Conservation (phyloP, 768 basidiomycete species). For the Russula abietina region DNA sequence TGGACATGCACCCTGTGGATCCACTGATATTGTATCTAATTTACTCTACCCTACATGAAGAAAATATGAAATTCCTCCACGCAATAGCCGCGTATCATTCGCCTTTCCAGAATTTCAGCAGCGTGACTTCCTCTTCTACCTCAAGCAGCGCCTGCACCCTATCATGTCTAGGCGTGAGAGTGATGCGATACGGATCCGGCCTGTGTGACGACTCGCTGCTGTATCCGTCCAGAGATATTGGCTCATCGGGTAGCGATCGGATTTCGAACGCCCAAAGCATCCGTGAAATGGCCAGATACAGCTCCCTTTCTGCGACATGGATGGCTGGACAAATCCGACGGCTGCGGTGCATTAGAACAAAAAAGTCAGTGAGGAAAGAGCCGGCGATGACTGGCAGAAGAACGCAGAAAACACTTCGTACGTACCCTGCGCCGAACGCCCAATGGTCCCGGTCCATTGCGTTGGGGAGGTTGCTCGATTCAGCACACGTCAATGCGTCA, state of each 20-base stretch:
- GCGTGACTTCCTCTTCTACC: slow-evolving; percentile 15
- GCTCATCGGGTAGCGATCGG: slow-evolving; percentile 37
- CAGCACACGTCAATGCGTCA: slow-evolving; percentile 36
- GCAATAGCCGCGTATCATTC: not conserved
- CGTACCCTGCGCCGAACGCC: slow-evolving; percentile 46
- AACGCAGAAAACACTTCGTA: not conserved
- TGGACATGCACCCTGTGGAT: no score
- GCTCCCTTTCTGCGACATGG: slow-evolving; percentile 41
- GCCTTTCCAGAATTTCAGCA: slow-evolving; percentile 14
- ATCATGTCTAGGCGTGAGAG: slow-evolving; percentile 27
- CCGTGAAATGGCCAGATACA: slow-evolving; percentile 41
- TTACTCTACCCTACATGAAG: no score
- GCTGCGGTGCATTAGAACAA: slow-evolving; percentile 12
- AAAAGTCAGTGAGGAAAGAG: not conserved
- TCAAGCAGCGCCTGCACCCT: slow-evolving; percentile 15
- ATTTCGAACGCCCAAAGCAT: slow-evolving; percentile 46
- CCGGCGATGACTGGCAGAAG: not conserved
- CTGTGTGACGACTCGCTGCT: slow-evolving; percentile 42
- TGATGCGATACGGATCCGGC: slow-evolving; percentile 39
- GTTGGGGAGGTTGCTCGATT: slow-evolving; percentile 35
- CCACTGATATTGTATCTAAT: no score
- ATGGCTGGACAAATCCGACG: slow-evolving; percentile 41
- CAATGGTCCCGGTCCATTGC: slow-evolving; percentile 43
- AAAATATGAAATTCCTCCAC: no score
- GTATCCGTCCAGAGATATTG: slow-evolving; percentile 42